Evolutionary conservation across 1,139 yeast species (phyloP).

Genomic region (Yamadazyma dushanensis): DNA sequence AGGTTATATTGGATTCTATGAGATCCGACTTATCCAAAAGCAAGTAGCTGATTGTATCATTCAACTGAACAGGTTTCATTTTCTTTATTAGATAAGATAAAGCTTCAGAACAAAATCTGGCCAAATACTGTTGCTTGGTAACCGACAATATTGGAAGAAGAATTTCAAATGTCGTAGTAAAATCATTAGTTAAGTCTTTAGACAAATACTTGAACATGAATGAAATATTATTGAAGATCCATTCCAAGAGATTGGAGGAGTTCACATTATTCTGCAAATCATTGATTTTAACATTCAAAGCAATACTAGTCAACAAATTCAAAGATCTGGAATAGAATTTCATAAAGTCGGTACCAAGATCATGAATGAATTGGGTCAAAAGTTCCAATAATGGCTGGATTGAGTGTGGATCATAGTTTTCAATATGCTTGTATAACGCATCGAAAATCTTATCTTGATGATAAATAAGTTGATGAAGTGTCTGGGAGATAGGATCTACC

Average conservation of each 20-base stretch:
- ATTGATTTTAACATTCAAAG: conserved; percentile 47
- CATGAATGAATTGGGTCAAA: conserved; percentile 84
- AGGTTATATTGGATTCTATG: conserved; percentile 37
- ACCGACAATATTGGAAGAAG: conserved; percentile 63
- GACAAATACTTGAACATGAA: conserved; percentile 86
- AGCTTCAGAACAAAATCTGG: conserved; percentile 89
- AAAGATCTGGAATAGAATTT: conserved; percentile 61
- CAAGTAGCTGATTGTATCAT: conserved; percentile 48
- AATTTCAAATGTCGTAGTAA: conserved; percentile 65
- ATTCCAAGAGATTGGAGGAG: conserved; percentile 72
- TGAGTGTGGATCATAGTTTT: conserved; percentile 63
- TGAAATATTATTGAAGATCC: conserved; percentile 83
- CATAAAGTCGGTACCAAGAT: conserved; percentile 88
- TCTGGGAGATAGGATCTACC: conserved; percentile 57
- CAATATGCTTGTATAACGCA: conserved; percentile 49
- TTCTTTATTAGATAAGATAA: conserved; percentile 80
- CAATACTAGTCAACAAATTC: conserved; percentile 49
- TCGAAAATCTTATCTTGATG: conserved; percentile 66
- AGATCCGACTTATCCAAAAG: conserved; percentile 44
- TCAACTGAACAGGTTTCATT: conserved; percentile 51
- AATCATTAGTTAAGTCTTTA: conserved; percentile 57
- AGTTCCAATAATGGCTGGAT: conserved; percentile 82
- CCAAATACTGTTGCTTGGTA: conserved; percentile 58
- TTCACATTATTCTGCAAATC: conserved; percentile 42
- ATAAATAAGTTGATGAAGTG: conserved; percentile 78